Evolutionary conservation across 1,139 yeast species (phyloP), one percentile per base, ranked within the genome.

Genomic region (Hansenula sp.): DNA sequence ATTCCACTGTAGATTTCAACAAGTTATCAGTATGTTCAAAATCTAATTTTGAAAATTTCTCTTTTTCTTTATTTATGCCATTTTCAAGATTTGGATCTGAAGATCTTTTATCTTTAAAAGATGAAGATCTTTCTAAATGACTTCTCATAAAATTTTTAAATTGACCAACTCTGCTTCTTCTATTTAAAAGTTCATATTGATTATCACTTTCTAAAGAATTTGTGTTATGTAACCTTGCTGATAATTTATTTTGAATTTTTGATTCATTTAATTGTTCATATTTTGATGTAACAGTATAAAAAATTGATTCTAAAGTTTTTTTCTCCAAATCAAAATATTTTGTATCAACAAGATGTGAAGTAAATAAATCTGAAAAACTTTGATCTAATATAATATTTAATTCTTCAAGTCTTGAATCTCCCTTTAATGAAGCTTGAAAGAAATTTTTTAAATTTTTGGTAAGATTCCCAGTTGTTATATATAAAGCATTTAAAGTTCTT

Each of bases 251-350:
- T 21, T 69, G 60, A 25, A 78, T 61, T 6, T 77, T 72, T 35
- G 66, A 68, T 46, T 77, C 85, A 53, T 82, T 73, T 29, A 62
- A 61, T 3, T 62, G 53, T 49, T 77, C 82, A 52, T 76, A 81
- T 22, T 62, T 66, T 4, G 76, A 68, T 2, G 79, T 78, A 38
- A 61, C 55, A 6, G 57, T 60, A 16, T 74, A 71, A 32, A 87
- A 71, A 26, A 82, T 69, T 27, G 81, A 81, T 45, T 78, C 81
- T 37, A 92, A 66, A 49, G 79, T 79, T 47, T 78, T 80, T 65
- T 78, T 82, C 58, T 92, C 98, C 32, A 78, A 61, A 28, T 70
- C 79, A 57, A 90, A 82, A 60, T 88, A 90, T 37, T 74, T 69
- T 46, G 79, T 77, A 43, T 85, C 88, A 29, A 75, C 74, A 29